Conservation (phyloP, 2,329 filamentous ascomycete species). For the Colletotrichum gigasporum region DNA sequence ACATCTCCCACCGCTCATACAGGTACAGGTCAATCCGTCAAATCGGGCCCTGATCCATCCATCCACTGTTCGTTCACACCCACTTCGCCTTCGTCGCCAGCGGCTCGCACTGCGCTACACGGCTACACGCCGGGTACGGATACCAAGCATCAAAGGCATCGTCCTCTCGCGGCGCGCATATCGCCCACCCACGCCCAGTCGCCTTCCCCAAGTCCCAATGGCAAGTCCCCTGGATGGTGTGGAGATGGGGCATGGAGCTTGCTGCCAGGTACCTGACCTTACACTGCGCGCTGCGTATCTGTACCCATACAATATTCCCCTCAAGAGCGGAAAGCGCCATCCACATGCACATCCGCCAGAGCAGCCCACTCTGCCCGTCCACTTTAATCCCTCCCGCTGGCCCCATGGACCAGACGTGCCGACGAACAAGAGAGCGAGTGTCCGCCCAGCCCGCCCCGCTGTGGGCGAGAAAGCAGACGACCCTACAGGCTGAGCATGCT, state of each 20-base stretch:
- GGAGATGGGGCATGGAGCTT: constrained; percentile 9
- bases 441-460: constrained; percentile 13
- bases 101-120: not conserved
- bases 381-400: constrained; percentile 17
- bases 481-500: constrained; percentile 3
- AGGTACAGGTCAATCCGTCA: constrained; percentile 24
- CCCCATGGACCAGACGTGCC: not conserved
- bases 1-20: constrained; percentile 8
- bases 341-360: constrained; percentile 1
- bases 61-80: not conserved
- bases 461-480: not conserved
- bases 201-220: constrained; percentile 7
- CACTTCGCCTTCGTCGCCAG: not conserved
- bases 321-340: constrained; percentile 14
- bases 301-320: constrained; percentile 16
- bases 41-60: constrained; percentile 17
- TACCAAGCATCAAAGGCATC: not conserved
- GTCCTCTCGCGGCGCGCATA: constrained; percentile 2
- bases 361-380: constrained; percentile 1
- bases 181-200: constrained; percentile 5
- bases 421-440: constrained; percentile 14
- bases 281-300: constrained; percentile 21
- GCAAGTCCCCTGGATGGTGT: not conserved
- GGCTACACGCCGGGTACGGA: not conserved
- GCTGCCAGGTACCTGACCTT: not conserved